Base-by-base conservation (phyloP, 306 rosid genomes). In the Bauhinia variegata region DNA sequence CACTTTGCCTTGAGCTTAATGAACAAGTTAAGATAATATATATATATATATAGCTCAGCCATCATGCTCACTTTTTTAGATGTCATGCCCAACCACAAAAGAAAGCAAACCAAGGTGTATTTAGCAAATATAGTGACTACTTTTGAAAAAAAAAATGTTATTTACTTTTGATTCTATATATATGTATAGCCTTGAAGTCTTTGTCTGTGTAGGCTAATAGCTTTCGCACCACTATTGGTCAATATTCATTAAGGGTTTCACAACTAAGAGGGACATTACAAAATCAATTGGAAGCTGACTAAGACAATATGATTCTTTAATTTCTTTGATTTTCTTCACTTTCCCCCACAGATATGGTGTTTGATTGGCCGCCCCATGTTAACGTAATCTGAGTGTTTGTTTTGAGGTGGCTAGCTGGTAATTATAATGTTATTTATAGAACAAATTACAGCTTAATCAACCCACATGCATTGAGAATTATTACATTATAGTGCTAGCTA, bases 1-100 rank as follows among this genome's bases (percentile, higher is more conserved):
- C 55, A 49, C 52, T 73, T 73, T 70, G 89, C 75, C 51, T 73
- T 59, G 66, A 69, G 67, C 72, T 43, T 85, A 54, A 62, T 66
- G 67, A 36, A 32, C 44, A 70, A 65, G 49, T 39, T 62, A 48
- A 55, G 60, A 72, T 67, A n/a, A n/a, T n/a, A n/a, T n/a, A n/a
- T n/a, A n/a, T n/a, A n/a, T n/a, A n/a, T n/a, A 78, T 31, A 61
- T 63, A 50, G 30, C 6, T 57, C 41, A 16, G 36, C 51, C 56
- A 74, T 65, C 61, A 61, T 43, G 17, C 30, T 75, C 58, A 53
- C 47, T 65, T 78, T 54, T 47, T 46, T 14, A 18, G 60, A 63
- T 55, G 51, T 62, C 37, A 68, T 71, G 66, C 44, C 55, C 58
- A 63, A 57, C 63, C 60, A 56, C 38, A 64, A 56, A 70, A 46